phyloP scores from a whole-genome alignment of 768 basidiomycete genomes.

The Agaricus subrufescens region DNA sequence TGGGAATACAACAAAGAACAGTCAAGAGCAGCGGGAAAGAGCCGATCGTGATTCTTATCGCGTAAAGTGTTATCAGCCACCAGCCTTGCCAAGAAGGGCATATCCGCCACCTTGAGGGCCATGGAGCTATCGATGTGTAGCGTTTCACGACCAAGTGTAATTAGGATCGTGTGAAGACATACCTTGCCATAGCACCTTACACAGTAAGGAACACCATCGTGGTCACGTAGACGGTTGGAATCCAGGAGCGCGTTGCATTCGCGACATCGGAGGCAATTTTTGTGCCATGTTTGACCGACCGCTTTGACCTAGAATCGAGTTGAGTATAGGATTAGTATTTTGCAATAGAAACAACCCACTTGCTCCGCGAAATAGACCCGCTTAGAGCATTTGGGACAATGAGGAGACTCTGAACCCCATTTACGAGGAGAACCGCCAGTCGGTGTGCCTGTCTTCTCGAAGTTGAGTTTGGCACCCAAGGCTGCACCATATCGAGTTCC shows the following conservation, averaged over 20 bases:
- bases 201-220: slow-evolving; percentile 69
- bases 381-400: slow-evolving; percentile 66
- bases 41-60: too few species aligned
- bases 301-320: slow-evolving; percentile 58
- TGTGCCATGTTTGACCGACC: slow-evolving; percentile 77
- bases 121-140: slow-evolving; percentile 43
- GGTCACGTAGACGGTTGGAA: slow-evolving; percentile 68
- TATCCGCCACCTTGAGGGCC: slow-evolving; percentile 75
- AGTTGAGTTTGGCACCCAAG: slow-evolving; percentile 27
- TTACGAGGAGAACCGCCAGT: slow-evolving; percentile 35
- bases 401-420: slow-evolving; percentile 56
- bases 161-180: slow-evolving; percentile 4
- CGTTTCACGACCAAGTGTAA: background rate
- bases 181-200: slow-evolving; percentile 72
- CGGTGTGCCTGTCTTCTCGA: slow-evolving; percentile 28
- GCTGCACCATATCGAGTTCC: slow-evolving; percentile 67
- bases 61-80: slow-evolving; percentile 16
- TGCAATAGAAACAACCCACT: slow-evolving; percentile 27
- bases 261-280: slow-evolving; percentile 69
- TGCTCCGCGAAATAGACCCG: slow-evolving; percentile 87
- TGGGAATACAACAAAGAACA: too few species aligned
- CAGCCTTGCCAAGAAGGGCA: slow-evolving; percentile 52
- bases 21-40: too few species aligned
- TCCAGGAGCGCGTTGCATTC: slow-evolving; percentile 69
- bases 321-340: background rate